These are phyloP conservation scores for Cyclotella choctawhatcheeana DNA, from an alignment of 108 stramenopile species.

Conservation along the genomic window DNA sequence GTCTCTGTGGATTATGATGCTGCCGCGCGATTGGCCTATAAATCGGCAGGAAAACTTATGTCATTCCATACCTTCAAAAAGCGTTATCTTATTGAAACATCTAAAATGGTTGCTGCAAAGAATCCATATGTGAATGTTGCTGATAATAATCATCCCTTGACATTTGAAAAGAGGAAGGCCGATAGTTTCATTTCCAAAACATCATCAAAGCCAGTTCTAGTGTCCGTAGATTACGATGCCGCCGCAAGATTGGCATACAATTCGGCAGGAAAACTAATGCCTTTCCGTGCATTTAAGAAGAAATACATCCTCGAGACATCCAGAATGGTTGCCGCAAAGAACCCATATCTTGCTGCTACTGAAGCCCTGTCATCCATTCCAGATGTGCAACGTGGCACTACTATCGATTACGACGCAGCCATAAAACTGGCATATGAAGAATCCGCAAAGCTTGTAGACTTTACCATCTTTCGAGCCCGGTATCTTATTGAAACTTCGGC, in stretches of 20 bases:
- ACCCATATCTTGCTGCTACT: neutral
- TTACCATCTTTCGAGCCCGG: neutral
- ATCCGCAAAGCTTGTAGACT: neutral
- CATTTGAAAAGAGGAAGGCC: too few relatives aligned
- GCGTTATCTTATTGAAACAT: neutral
- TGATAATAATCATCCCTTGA: too few relatives aligned
- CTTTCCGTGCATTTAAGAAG: neutral
- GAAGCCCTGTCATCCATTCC: neutral
- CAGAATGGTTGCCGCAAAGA: slow-evolving; percentile 1
- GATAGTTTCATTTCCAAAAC: too few relatives aligned
- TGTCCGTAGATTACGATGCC: slow-evolving; percentile 3
- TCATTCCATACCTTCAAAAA: neutral
- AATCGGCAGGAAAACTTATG: neutral
- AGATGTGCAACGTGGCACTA: neutral
- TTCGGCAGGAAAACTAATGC: neutral
- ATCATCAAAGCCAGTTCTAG: neutral
- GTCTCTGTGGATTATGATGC: slow-evolving; percentile 2
- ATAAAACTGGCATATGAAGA: neutral
- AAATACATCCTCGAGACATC: slow-evolving; percentile 4
- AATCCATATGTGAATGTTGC: neutral
- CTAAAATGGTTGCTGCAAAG: neutral
- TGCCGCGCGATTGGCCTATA: neutral
- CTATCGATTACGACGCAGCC: slow-evolving; percentile 1
- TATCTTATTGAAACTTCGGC: neutral
- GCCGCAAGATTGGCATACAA: slow-evolving; percentile 2